These are phyloP conservation scores for Beauveria brongniartii DNA, from an alignment of 2,329 filamentous ascomycete species.

Conservation along the genomic window DNA sequence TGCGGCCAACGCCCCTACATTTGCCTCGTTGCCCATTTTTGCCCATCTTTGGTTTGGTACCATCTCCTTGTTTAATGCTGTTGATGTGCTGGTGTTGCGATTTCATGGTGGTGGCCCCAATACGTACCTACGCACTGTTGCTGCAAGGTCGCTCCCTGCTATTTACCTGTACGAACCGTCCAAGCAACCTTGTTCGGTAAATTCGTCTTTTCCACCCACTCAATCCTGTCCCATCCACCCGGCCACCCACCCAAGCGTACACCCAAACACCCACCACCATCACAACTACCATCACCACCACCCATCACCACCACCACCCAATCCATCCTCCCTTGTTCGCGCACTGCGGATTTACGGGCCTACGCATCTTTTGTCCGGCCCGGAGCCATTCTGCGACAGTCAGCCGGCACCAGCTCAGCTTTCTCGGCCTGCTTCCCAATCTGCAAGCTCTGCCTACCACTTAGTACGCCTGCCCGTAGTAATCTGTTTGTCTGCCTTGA, in stretches of 20 bases:
- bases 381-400: neutral
- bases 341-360: neutral
- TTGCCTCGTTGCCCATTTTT: neutral
- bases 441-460: neutral
- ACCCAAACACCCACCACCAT: too few species aligned
- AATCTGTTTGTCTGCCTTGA: neutral
- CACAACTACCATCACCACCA: too few species aligned
- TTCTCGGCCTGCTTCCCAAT: neutral
- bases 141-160: too few species aligned
- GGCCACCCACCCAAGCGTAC: too few species aligned
- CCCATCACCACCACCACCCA: neutral
- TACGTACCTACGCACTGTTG: neutral
- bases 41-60: neutral
- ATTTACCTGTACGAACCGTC: too few species aligned
- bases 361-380: neutral
- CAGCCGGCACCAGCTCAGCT: neutral
- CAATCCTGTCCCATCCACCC: neutral
- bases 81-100: neutral
- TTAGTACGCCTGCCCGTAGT: neutral
- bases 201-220: too few species aligned
- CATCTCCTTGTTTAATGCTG: neutral
- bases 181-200: too few species aligned
- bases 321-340: neutral
- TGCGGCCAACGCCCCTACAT: neutral
- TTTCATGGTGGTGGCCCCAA: neutral